Percentiles rank a stretch among this genome's conserved stretches.
These are phyloP conservation scores for slime mould (Dictyostelium discoideum) DNA, from an alignment of 78 protist genomes.

Conservation along the genomic window dicty_2.7 NC_007091.3:2273001-2273500, in stretches of 20 bases:
- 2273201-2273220: not conserved
- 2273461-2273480: not conserved
- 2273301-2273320: not conserved
- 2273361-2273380: not conserved
- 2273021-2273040: not conserved
- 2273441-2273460: not conserved
- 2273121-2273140: not conserved
- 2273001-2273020: slow-evolving; percentile 8
- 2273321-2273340: slow-evolving; percentile 4
- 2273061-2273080: not conserved
- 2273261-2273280: not conserved
- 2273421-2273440: not conserved
- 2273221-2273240: not conserved
- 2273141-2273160: slow-evolving; percentile 1
- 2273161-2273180: not conserved
- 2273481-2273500: not conserved
- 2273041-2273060: not conserved
- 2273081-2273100: not conserved
- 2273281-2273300: not conserved
- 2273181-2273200: not conserved
- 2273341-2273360: not conserved
- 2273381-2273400: not conserved
- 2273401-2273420: not conserved
- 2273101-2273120: not conserved
- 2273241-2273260: not conserved